Base-by-base conservation (phyloP, 257 asterid genomes). In the Echium plantagineum region DNA sequence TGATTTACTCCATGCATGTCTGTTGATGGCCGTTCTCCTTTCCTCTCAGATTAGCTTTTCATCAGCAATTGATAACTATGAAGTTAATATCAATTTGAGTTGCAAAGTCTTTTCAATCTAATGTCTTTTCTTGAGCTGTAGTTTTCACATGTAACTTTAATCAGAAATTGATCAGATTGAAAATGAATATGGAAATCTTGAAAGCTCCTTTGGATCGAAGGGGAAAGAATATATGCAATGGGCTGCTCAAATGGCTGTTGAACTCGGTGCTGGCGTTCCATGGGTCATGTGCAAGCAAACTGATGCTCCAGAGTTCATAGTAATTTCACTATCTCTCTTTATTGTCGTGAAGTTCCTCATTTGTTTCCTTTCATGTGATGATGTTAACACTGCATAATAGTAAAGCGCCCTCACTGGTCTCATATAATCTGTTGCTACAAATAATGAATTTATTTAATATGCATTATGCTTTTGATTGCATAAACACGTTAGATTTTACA, bases 221-320 rank as follows among this genome's bases (percentile, higher is more conserved):
- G 98, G 96, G 67, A 85, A 83, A 66, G 80, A 70, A 58, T 87
- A 90, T 69, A 75, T 90, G 79, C 67, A 66, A 66, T 90, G 96
- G 98, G 98, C 98, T 28, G 96, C 98, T 65, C 70, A 80, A 68
- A 90, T 90, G 98, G 98, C 96, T 51, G 75, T 80, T 72, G 94
- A 86, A 54, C 95, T 90, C 69, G 86, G 71, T 71, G 94, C 95
- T 80, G 88, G 93, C 62, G 98, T 90, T 75, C 98, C 98, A 64
- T 87, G 96, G 98, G 83, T 87, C 72, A 90, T 90, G 98, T 90
- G 98, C 80, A 77, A 72, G 83, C 98, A 90, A 82, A 69, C 72
- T 73, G 95, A 90, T 85, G 98, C 98, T 66, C 98, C 96, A 70
- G 95, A 82, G 28, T 68, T 77, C 79, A 82, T 87, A 21, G 98